Base-by-base conservation (phyloP, 2,329 filamentous ascomycete species). In the Cryphonectria japonica region DNA sequence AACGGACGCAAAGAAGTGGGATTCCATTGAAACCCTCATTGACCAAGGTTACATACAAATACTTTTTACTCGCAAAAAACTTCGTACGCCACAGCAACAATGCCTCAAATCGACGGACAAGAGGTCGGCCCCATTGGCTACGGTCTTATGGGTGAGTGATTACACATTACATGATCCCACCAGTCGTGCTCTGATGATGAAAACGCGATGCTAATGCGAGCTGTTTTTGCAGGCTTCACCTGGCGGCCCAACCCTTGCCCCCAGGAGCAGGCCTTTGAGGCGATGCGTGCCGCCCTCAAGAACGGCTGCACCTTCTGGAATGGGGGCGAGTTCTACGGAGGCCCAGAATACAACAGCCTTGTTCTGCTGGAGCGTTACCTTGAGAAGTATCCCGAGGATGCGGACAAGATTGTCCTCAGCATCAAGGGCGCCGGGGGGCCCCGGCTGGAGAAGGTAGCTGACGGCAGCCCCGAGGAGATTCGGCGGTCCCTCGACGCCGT, bases 261-360 rank as follows among this genome's bases (percentile, higher is more conserved):
- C 2, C 76, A 85, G 19, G 84, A 87, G 46, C 80, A 86, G 72
- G 81, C 85, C 52, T 84, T 90, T 73, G 84, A 84, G 60, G 85
- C 87, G 14, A 83, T 92, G 79, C 85, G 86, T 74, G 83, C 86
- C 26, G 82, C 88, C 7, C 77, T 90, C 16, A 74, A 79, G 34
- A 77, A 77, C 14, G 82, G 84, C 69, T 80, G 79, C 75, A 85
- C 80, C 72, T 81, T 85, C 69, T 92, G 89, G 88, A 91, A 91
- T 75, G 89, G 83, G 52, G 89, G 85, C 73, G 88, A 91, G 76
- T 86, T 92, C 76, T 93, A 93, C 80, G 90, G 90, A 54, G 81
- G 83, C 0, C 84, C 85, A 0, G 82, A 87, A 29, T 84, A 84
- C 76, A 90, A 91, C 80, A 82, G 84, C 3, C 78, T 90, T 73